These are phyloP conservation scores for Ascosphaera apis DNA, from an alignment of 2,329 filamentous ascomycete genomes.

Conservation along the genomic window DNA sequence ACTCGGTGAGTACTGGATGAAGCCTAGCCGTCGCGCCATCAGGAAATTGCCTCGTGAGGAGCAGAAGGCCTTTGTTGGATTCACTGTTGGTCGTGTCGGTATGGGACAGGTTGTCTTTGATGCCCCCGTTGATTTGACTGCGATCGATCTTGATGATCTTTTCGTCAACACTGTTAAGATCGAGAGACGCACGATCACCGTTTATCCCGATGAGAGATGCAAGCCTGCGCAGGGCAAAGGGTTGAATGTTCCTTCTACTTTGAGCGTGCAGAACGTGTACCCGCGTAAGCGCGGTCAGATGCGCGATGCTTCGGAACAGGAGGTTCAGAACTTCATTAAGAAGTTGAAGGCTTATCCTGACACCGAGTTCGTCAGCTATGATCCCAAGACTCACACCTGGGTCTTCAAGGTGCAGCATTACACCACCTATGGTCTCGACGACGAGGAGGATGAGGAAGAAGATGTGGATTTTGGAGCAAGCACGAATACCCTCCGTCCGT, in stretches of 20 bases:
- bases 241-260: slow-evolving; percentile 72
- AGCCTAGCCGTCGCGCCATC: slow-evolving; percentile 51
- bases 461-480: slow-evolving; percentile 27
- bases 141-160: slow-evolving; percentile 58
- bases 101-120: slow-evolving; percentile 68
- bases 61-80: slow-evolving; percentile 47
- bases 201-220: slow-evolving; percentile 51
- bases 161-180: slow-evolving; percentile 55
- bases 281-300: slow-evolving; percentile 47
- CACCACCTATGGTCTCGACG: slow-evolving; percentile 79
- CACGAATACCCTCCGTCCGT: slow-evolving; percentile 8
- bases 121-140: slow-evolving; percentile 58
- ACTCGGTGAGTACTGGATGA: slow-evolving; percentile 70
- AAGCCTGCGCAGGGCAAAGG: slow-evolving; percentile 75
- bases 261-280: slow-evolving; percentile 83
- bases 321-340: slow-evolving; percentile 34
- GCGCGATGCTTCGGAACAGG: slow-evolving; percentile 50
- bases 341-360: slow-evolving; percentile 56
- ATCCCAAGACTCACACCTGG: slow-evolving; percentile 64
- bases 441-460: slow-evolving; percentile 46
- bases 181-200: slow-evolving; percentile 56
- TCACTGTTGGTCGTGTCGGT: slow-evolving; percentile 61
- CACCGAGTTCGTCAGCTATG: slow-evolving; percentile 64
- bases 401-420: slow-evolving; percentile 87
- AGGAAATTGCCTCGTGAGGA: slow-evolving; percentile 58